Evolutionary conservation across 768 basidiomycete species (phyloP), one percentile per base, ranked within the genome.

Genomic region (Trametes coccinea): DNA sequence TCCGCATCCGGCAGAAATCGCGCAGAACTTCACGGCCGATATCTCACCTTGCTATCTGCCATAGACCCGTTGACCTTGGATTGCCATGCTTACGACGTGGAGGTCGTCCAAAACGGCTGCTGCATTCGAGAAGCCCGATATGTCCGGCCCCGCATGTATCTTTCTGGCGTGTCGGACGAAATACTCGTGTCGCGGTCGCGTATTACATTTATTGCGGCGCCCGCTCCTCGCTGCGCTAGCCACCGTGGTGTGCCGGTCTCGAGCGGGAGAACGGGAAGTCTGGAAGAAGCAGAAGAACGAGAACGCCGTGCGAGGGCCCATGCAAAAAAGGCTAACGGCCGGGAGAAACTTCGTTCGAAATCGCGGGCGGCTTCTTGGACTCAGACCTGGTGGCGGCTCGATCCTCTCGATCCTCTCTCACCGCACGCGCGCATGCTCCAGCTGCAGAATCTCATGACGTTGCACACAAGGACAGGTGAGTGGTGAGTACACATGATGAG

Each of bases 281-380:
- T 37, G 34, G 34, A 37, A 37, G 17, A 17, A 37, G 11, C 33
- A 41, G 22, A 37, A 39, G 37, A 40, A 17, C 33, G 17, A 10
- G 39, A 17, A 22, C 33, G 11, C 34, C 34, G 5, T 27, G 17
- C 16, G 51, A 9, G 39, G 17, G 51, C 2, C 37, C n/a, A 37
- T 10, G 51, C n/a, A 34, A n/a, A n/a, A 39, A 53, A 53, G 51
- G 37, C 51, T 53, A 53, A 53, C 51, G 51, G 51, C 49, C 49
- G 49, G 49, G 49, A 51, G 49, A 51, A 51, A 33, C 14, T 17
- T 34, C 49, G 49, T 17, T 51, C 16, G 49, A 34, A 51, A 11
- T 37, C 34, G 34, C 34, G 34, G 6, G 34, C 34, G 34, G 34
- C 34, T 37, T 37, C 34, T 37, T 37, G 34, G 34, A 37, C 34